Evolutionary conservation across 352 stramenopile species (phyloP), one percentile per base, ranked within the genome.

Genomic region (Pythium periplocum): DNA sequence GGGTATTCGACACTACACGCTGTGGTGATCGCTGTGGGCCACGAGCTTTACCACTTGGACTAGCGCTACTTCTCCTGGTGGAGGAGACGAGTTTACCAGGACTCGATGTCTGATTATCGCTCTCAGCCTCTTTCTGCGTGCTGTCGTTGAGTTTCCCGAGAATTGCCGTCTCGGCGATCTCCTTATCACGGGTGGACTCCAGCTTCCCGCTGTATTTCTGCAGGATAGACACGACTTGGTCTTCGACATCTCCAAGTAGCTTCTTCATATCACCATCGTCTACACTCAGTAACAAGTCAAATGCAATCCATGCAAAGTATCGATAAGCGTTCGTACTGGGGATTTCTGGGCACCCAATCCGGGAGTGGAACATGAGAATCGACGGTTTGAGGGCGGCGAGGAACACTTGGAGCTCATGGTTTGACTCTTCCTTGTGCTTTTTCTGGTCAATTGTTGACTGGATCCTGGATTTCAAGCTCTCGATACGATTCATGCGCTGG

Each of bases 351-450:
- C 83, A 91, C 6, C 75, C 78, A 11, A 90, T 88, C n/a, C 74
- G 77, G 6, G 74, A 73, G 60, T 90, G 81, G 7, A 91, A 66
- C 2, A 75, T 54, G 42, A 87, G 39, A 31, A 89, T 70, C 0
- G 77, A 68, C 1, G 80, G 80, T 51, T 87, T 89, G 6, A 93
- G 68, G 1, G 62, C 66, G 0, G 78, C 71, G 2, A 91, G 61
- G 45, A 89, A 91, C 1, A 45, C 61, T 33, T 90, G 82, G 40
- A 93, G 67, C 45, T 88, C 68, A 7, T 72, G 67, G 46, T 86
- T 93, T 6, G 75, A 65, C 32, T 87, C 75, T 33, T 90, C 80
- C 50, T 90, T 90, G 46, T 83, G 64, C 55, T 86, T 90, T 52
- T 86, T 86, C 41, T 83, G 73, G 40, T 91, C 81, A 17, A 83